These are phyloP conservation scores for Tuber magnatum DNA, from an alignment of 495 filamentous ascomycete genomes.

Conservation along the genomic window DNA sequence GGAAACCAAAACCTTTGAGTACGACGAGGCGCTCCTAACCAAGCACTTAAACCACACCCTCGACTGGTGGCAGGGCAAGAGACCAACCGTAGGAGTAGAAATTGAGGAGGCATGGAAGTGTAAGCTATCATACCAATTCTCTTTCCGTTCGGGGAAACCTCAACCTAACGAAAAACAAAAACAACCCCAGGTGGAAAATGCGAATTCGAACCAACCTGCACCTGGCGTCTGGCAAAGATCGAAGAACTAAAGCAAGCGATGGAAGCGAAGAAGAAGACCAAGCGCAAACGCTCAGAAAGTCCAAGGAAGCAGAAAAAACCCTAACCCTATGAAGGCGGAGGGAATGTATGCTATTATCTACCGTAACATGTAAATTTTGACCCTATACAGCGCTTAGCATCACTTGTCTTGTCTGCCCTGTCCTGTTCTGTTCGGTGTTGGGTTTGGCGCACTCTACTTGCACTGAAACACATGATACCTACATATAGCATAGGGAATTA, in stretches of 20 bases:
- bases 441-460: not conserved
- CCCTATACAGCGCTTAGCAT: not conserved
- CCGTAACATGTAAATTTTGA: not conserved
- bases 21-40: constrained; percentile 56
- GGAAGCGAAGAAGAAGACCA: constrained; percentile 72
- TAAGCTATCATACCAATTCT: constrained; percentile 11
- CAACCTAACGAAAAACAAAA: constrained; percentile 6
- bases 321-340: not conserved
- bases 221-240: constrained; percentile 49
- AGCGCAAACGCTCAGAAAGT: constrained; percentile 27
- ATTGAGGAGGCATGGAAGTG: constrained; percentile 92
- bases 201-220: constrained; percentile 52
- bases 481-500: not conserved
- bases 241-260: constrained; percentile 63
- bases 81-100: constrained; percentile 69
- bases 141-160: constrained; percentile 36
- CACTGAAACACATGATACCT: not conserved
- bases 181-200: constrained; percentile 41
- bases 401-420: not conserved
- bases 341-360: not conserved
- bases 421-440: not conserved
- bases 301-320: not conserved
- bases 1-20: constrained; percentile 61
- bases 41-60: constrained; percentile 62
- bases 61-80: constrained; percentile 79